phyloP scores from a whole-genome alignment of 164 flowering plant species.

The Nymphaea colorata region DNA sequence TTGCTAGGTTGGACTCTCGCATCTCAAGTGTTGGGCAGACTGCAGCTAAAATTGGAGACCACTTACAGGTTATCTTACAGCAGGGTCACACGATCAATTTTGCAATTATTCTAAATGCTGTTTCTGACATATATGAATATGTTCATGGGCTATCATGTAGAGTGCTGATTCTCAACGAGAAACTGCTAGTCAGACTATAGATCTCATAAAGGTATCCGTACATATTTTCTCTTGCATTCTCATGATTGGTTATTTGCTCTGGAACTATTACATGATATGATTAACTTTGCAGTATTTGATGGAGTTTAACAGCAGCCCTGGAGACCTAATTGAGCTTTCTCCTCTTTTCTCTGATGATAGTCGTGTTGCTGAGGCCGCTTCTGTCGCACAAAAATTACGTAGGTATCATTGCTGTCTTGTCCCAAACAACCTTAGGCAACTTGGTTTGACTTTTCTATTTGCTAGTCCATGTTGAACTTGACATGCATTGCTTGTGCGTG shows the following conservation, averaged over 20 bases:
- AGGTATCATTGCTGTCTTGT: slow-evolving; percentile 16
- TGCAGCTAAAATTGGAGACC: slow-evolving; percentile 99
- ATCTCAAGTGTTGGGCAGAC: slow-evolving; percentile 99
- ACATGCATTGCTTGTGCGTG: too few relatives aligned
- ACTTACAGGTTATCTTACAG: slow-evolving; percentile 71
- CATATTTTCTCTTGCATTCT: background rate
- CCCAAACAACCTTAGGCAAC: too few relatives aligned
- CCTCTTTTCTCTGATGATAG: slow-evolving; percentile 97
- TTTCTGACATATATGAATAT: background rate
- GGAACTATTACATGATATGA: too few relatives aligned
- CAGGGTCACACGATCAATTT: background rate
- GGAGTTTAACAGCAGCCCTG: slow-evolving; percentile 98
- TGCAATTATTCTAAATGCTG: background rate
- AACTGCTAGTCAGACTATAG: slow-evolving; percentile 97
- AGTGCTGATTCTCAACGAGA: slow-evolving; percentile 99
- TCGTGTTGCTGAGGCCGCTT: slow-evolving; percentile 99
- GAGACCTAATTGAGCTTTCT: slow-evolving; percentile 96
- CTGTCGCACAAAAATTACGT: slow-evolving; percentile 96
- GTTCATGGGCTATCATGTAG: slow-evolving; percentile 26
- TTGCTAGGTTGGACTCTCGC: slow-evolving; percentile 96
- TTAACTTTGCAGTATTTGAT: slow-evolving; percentile 65
- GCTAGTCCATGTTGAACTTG: too few relatives aligned
- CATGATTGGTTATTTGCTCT: background rate
- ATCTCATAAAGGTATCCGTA: slow-evolving; percentile 80
- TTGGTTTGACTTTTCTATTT: too few relatives aligned